phyloP scores from a whole-genome alignment of 306 rosid species.

The Malus orientalis region DNA sequence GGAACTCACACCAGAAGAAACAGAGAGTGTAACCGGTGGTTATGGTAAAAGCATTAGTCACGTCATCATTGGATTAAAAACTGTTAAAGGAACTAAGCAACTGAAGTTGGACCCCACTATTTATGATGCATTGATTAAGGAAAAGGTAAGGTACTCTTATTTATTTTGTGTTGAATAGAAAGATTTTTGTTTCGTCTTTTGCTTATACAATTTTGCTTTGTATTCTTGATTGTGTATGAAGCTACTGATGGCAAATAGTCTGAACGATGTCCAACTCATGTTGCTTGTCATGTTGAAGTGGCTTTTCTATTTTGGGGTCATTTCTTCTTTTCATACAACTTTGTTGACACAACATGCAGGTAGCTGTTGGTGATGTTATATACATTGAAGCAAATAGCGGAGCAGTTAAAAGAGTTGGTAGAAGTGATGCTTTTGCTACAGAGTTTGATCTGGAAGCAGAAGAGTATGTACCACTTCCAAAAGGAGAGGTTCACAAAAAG shows the following conservation, averaged over 20 bases:
- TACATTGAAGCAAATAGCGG: constrained; percentile 95
- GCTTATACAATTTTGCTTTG: neutral
- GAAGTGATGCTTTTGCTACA: constrained; percentile 97
- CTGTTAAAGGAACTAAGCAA: constrained; percentile 95
- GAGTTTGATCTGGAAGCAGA: constrained; percentile 99
- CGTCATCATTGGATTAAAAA: constrained; percentile 87
- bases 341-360: constrained; percentile 34
- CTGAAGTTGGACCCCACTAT: constrained; percentile 94
- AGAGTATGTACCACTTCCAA: constrained; percentile 97
- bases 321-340: neutral
- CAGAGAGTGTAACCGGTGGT: constrained; percentile 86
- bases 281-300: neutral
- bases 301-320: neutral
- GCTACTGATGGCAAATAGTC: neutral
- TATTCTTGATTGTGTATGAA: neutral
- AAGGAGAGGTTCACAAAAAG: constrained; percentile 98
- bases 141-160: constrained; percentile 44
- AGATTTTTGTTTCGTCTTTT: neutral
- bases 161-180: neutral
- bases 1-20: constrained; percentile 91
- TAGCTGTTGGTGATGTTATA: constrained; percentile 95
- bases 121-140: constrained; percentile 90
- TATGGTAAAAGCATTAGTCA: constrained; percentile 99
- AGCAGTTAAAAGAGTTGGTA: constrained; percentile 92
- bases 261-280: neutral